Conservation (phyloP, 768 basidiomycete species). For the Mrakia gelida region DNA sequence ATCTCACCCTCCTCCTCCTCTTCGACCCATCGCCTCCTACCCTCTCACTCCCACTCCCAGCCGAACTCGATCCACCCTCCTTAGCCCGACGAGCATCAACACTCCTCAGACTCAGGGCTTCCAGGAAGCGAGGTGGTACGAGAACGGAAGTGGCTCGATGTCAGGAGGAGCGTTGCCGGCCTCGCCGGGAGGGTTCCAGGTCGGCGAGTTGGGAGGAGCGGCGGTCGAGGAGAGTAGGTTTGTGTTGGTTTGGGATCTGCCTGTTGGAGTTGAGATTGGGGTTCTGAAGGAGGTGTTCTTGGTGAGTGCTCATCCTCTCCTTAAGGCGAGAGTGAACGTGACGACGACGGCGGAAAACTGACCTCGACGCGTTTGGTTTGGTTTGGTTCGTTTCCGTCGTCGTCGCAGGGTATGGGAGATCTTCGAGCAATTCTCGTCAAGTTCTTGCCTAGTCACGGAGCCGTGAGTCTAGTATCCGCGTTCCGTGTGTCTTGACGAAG, state of each 20-base stretch:
- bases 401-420: not conserved
- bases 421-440: not conserved
- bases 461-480: not conserved
- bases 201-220: not conserved
- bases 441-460: slow-evolving; percentile 15
- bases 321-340: not conserved
- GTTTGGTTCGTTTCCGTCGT: not conserved
- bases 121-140: not conserved
- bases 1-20: slow-evolving; percentile 4
- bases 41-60: not conserved
- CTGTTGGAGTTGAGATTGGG: not conserved
- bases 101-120: not conserved
- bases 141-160: not conserved
- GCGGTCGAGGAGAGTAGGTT: slow-evolving; percentile 10
- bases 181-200: not conserved
- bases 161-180: not conserved
- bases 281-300: slow-evolving; percentile 9
- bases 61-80: not conserved
- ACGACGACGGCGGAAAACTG: not conserved
- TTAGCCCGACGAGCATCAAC: not conserved
- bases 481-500: not conserved
- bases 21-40: not conserved
- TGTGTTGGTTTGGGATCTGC: slow-evolving; percentile 10
- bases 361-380: not conserved
- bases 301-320: not conserved